Evolutionary conservation across 495 filamentous ascomycete genomes (phyloP), one percentile per base, ranked within the genome.

Genomic region (Neurospora discreta): DNA sequence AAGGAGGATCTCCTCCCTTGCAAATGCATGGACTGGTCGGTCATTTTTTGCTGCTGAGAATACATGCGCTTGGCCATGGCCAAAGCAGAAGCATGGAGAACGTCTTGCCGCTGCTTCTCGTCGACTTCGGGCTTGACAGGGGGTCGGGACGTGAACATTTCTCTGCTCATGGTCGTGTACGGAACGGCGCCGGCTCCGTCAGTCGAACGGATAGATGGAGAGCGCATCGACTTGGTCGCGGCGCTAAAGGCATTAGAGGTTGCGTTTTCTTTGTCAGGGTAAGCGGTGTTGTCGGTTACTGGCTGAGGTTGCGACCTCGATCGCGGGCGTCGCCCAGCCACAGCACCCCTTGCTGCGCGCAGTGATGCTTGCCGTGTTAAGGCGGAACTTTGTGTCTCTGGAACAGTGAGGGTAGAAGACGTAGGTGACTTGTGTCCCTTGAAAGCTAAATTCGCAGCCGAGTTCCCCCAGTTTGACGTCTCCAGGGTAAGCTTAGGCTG

Each of bases 41-140:
- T 84, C 44, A 86, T 81, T 44, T 84, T 86, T 80, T 87, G 89
- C 76, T 91, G 88, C 68, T 87, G 78, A 16, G 81, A 86, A 79
- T 93, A 96, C 90, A 97, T 93, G 72, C 90, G 86, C 79, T 89
- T 92, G 33, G 94, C 93, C 93, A 97, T 97, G 5, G 90, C 91
- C 1, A 97, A 80, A 5, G 94, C 91, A 20, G 93, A 93, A 23
- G 93, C 93, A 72, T 89, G 91, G 1, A 97, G 81, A 7, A 89
- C 88, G 77, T 92, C 90, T 41, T 87, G 84, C 69, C 85, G 88
- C 58, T 87, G 89, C 78, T 89, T 84, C 73, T 96, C 94, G 42
- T 96, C 90, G 0, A 89, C 77, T 76, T 96, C 93, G 8, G 84
- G 81, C 40, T 87, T 82, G 7, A 95, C 88, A 0, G 90, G 92